A percentile compares a stretch with the other conserved stretches of the same genome.
These are phyloP conservation scores for Cladorrhinum samala DNA, from an alignment of 495 filamentous ascomycete genomes.

Conservation along the genomic window DNA sequence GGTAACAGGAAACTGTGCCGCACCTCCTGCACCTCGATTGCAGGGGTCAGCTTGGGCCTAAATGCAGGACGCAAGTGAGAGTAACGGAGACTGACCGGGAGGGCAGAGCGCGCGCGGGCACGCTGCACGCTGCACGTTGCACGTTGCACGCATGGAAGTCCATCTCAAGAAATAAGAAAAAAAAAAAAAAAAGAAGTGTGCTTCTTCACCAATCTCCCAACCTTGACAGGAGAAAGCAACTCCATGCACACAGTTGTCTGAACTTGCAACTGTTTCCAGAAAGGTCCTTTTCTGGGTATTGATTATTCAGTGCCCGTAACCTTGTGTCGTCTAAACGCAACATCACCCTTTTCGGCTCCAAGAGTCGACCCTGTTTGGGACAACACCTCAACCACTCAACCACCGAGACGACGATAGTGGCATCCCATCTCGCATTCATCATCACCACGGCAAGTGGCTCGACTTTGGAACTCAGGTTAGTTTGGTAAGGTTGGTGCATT, in stretches of 20 bases:
- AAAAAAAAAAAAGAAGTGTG: slow-evolving; percentile 1
- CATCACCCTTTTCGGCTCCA: too few species aligned
- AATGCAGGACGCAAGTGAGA: slow-evolving; percentile 25
- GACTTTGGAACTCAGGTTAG: background rate
- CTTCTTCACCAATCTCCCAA: background rate
- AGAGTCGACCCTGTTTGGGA: background rate
- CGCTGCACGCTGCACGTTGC: too few species aligned
- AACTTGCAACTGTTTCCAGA: background rate
- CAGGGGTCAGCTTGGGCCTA: slow-evolving; percentile 27
- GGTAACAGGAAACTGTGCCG: slow-evolving; percentile 16
- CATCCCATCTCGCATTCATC: background rate
- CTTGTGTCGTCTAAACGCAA: too few species aligned
- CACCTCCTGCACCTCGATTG: slow-evolving; percentile 23
- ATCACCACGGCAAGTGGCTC: background rate
- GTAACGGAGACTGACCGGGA: background rate
- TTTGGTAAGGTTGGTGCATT: background rate
- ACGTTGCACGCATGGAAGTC: slow-evolving; percentile 1
- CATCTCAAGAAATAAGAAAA: slow-evolving; percentile 11
- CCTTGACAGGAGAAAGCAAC: background rate
- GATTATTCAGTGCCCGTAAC: too few species aligned
- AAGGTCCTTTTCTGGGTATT: background rate
- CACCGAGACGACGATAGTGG: background rate
- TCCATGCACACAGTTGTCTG: background rate
- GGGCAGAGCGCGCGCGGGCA: slow-evolving; percentile 2
- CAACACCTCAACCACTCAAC: background rate